Evolutionary conservation across 768 basidiomycete species (phyloP), one percentile per base, ranked within the genome.

Genomic region (Xanthoconium stramineum): DNA sequence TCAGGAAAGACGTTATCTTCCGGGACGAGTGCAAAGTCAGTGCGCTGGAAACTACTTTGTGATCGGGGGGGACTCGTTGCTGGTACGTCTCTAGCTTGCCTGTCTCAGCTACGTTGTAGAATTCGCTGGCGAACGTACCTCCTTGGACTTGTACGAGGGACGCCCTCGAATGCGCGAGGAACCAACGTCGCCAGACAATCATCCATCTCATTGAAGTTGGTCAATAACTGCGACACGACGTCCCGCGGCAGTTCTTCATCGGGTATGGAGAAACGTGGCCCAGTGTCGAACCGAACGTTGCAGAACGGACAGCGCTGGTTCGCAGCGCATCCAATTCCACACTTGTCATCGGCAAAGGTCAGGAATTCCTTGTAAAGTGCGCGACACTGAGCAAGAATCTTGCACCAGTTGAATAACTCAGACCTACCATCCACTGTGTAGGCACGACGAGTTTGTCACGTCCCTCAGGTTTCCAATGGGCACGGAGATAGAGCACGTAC

Each of bases 361-460:
- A 60, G 30, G 33, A 42, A 50, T 30, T 32, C 57, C 67, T 69
- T 43, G 29, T 17, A 45, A 47, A 15, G 15, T 2, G 17, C 29
- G 43, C 13, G 45, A 19, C 13, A 6, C 19, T 59, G 6, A 53
- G 46, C 36, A 36, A 42, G n/a, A 30, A 36, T 15, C n/a, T 46
- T 39, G 42, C 13, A 9, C 38, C 36, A 42, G 33, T 6, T n/a
- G 30, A 17, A 32, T 12, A 1, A 44, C 9, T 30, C 29, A 42
- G 44, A 59, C 67, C 1, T n/a, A 69, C 67, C 68, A 52, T 65
- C 68, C 68, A 70, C 47, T 51, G 57, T 8, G 60, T 43, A 35
- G 68, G 66, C 0, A 66, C 60, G 55, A 59, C 5, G 37, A 67
- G 60, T n/a, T 61, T 60, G 50, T 56, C 33, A 11, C 47, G 40